phyloP scores from a whole-genome alignment of 2,329 filamentous ascomycete genomes.

The Fusarium miscanthi region DNA sequence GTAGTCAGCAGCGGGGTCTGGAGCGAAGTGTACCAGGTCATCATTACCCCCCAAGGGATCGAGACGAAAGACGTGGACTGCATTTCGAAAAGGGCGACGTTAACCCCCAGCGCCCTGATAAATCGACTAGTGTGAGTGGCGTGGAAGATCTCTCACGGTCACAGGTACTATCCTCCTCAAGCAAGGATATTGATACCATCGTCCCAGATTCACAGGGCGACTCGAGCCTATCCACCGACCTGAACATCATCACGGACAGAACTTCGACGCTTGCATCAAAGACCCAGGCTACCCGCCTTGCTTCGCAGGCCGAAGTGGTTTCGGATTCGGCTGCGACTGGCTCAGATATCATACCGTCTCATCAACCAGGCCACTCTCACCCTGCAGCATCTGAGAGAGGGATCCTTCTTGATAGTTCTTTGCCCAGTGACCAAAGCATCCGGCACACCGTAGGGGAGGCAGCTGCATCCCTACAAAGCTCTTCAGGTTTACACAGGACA shows the following conservation, averaged over 20 bases:
- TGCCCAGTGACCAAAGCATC: background rate
- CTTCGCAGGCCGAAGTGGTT: slow-evolving; percentile 19
- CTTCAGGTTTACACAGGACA: background rate
- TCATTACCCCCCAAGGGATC: background rate
- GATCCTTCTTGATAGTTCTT: background rate
- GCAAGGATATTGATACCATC: slow-evolving; percentile 4
- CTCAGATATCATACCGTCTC: slow-evolving; percentile 43
- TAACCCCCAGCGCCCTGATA: background rate
- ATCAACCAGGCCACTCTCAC: slow-evolving; percentile 38
- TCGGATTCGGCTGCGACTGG: slow-evolving; percentile 20
- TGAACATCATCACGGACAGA: background rate
- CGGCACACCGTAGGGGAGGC: background rate
- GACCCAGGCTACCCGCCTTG: background rate
- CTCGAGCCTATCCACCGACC: slow-evolving; percentile 19
- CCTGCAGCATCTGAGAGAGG: background rate
- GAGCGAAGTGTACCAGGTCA: background rate
- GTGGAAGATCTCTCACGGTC: background rate
- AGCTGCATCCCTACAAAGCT: background rate
- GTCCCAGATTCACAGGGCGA: slow-evolving; percentile 41
- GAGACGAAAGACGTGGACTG: background rate
- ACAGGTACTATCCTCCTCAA: slow-evolving; percentile 1
- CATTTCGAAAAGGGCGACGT: background rate
- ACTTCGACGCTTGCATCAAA: background rate
- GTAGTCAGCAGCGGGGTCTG: background rate
- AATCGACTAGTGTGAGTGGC: background rate